These are phyloP conservation scores for Pythium phragmiticola DNA, from an alignment of 352 stramenopile genomes.

Conservation along the genomic window DNA sequence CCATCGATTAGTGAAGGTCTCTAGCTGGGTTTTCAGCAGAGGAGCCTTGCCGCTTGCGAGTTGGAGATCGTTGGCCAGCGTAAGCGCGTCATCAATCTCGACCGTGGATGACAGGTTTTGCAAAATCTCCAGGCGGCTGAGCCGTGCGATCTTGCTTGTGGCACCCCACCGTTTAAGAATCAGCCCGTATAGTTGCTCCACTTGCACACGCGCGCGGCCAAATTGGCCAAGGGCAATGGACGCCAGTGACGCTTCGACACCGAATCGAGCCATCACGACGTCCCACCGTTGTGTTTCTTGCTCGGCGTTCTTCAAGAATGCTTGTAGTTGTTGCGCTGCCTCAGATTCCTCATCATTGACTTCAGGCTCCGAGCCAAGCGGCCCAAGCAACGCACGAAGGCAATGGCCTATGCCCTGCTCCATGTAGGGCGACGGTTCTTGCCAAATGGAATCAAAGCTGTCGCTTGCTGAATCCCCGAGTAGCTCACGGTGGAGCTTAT, in stretches of 20 bases:
- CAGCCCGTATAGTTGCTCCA: conserved; percentile 57
- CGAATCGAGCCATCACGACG: conserved; percentile 43
- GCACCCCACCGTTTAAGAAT: conserved; percentile 62
- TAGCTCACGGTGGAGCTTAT: conserved; percentile 52
- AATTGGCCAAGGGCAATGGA: conserved; percentile 44
- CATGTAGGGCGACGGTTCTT: conserved; percentile 58
- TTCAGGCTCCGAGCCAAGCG: conserved; percentile 20
- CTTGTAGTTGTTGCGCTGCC: conserved; percentile 11
- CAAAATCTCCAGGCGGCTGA: conserved; percentile 55
- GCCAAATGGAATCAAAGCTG: conserved; percentile 47
- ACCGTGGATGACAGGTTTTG: conserved; percentile 66
- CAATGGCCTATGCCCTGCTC: conserved; percentile 64
- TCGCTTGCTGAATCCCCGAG: conserved; percentile 2
- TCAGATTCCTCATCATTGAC: conserved; percentile 12
- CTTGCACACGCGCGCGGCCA: conserved; percentile 45
- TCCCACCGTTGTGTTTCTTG: conserved; percentile 37
- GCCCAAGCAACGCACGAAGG: conserved; percentile 43
- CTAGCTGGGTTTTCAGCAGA: neutral
- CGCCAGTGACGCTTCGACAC: conserved; percentile 48
- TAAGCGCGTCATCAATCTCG: conserved; percentile 56
- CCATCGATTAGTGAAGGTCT: conserved; percentile 43
- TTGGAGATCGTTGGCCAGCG: conserved; percentile 3
- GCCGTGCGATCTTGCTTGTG: conserved; percentile 42
- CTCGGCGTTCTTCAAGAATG: conserved; percentile 30
- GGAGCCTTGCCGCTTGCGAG: neutral